phyloP scores from a whole-genome alignment of 2,329 filamentous ascomycete genomes.

The Chaetomiaceae sp. region DNA sequence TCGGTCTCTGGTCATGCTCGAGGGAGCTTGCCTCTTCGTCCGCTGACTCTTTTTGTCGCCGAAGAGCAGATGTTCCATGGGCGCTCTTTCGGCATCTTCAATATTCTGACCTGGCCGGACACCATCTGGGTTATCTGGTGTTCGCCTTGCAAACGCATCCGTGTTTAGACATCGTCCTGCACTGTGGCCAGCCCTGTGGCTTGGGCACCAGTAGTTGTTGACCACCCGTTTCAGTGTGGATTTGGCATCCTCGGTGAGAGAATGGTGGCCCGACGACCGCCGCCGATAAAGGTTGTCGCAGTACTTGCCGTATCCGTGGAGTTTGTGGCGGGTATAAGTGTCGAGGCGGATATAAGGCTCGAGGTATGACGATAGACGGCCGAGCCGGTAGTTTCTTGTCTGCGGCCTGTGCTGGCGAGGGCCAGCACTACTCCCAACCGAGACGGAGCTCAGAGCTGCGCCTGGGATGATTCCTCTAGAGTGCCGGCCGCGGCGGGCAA shows the following conservation, averaged over 20 bases:
- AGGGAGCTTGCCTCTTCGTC: neutral
- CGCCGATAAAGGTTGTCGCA: slow-evolving; percentile 42
- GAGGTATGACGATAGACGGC: slow-evolving; percentile 38
- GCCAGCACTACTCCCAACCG: slow-evolving; percentile 18
- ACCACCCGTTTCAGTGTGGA: slow-evolving; percentile 40
- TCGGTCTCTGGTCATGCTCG: neutral
- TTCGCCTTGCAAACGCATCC: slow-evolving; percentile 32
- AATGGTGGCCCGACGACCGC: slow-evolving; percentile 43
- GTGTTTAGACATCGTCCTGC: slow-evolving; percentile 34
- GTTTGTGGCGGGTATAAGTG: slow-evolving; percentile 40
- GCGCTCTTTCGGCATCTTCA: slow-evolving; percentile 43
- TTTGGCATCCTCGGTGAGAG: slow-evolving; percentile 34
- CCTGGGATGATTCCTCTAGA: slow-evolving; percentile 23
- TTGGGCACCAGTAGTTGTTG: slow-evolving; percentile 37
- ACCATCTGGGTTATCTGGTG: slow-evolving; percentile 35
- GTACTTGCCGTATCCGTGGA: slow-evolving; percentile 43
- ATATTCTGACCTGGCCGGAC: slow-evolving; percentile 40
- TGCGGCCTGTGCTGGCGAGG: slow-evolving; percentile 39
- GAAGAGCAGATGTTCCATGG: slow-evolving; percentile 42
- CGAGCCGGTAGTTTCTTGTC: slow-evolving; percentile 46
- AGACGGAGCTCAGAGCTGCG: slow-evolving; percentile 5
- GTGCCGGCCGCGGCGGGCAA: slow-evolving; percentile 29
- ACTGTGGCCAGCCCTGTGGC: slow-evolving; percentile 19
- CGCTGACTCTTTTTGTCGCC: slow-evolving; percentile 21
- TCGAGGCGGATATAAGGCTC: slow-evolving; percentile 37